Percentiles rank a stretch among this genome's conserved stretches.
phyloP scores from a whole-genome alignment of 2,329 filamentous ascomycete genomes.

The Rhynchosporium agropyri region DNA sequence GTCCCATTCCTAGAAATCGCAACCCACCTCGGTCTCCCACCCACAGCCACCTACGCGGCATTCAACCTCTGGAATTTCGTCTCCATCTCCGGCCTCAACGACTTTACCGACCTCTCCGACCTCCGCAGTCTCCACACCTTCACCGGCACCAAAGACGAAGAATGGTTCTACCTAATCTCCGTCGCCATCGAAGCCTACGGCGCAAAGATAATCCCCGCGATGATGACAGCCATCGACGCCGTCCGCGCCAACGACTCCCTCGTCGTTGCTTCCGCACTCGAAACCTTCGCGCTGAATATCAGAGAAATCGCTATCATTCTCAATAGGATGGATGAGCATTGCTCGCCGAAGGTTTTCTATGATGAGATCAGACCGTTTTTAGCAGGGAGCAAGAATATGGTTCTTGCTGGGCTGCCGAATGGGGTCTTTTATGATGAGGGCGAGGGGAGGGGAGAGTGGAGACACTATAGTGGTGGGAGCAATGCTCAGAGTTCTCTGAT shows the following conservation, averaged over 20 bases:
- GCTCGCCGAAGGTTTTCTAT: slow-evolving; percentile 86
- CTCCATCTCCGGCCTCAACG: slow-evolving; percentile 56
- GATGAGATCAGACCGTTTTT: slow-evolving; percentile 85
- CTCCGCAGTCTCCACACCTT: slow-evolving; percentile 78
- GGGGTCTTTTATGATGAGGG: slow-evolving; percentile 85
- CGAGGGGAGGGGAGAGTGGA: slow-evolving; percentile 65
- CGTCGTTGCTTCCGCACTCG: slow-evolving; percentile 64
- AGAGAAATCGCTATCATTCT: slow-evolving; percentile 69
- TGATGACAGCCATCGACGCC: slow-evolving; percentile 75
- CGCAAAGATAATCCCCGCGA: slow-evolving; percentile 72
- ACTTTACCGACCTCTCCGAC: slow-evolving; percentile 54
- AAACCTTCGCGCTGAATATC: slow-evolving; percentile 66
- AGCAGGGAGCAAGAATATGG: slow-evolving; percentile 93
- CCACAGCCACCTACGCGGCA: slow-evolving; percentile 87
- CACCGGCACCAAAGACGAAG: slow-evolving; percentile 85
- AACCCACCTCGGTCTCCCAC: slow-evolving; percentile 74
- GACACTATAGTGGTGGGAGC: slow-evolving; percentile 83
- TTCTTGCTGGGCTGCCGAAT: slow-evolving; percentile 75
- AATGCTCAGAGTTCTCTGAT: slow-evolving; percentile 93
- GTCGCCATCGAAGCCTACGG: slow-evolving; percentile 87
- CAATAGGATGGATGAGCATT: slow-evolving; percentile 85
- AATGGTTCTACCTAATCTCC: slow-evolving; percentile 92
- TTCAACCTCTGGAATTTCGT: slow-evolving; percentile 90
- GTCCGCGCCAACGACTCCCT: slow-evolving; percentile 62
- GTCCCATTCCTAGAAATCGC: slow-evolving; percentile 76